Base-by-base conservation (phyloP, 768 basidiomycete species). In the Hortiboletus campestris region DNA sequence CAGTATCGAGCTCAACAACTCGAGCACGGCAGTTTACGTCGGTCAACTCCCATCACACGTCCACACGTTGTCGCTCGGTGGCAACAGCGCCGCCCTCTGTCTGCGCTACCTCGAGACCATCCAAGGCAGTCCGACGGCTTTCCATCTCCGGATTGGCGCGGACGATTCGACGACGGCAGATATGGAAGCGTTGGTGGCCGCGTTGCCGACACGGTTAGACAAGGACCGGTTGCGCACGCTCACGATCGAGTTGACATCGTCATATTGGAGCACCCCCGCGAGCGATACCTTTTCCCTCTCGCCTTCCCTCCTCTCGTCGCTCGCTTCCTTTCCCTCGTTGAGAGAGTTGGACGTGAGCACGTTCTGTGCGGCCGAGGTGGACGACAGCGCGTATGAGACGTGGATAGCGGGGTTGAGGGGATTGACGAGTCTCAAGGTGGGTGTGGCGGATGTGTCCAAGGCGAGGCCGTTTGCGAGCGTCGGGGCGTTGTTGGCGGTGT, bases 1-100 rank as follows among this genome's bases (percentile, higher is more conserved):
- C 19, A 60, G 53, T 29, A 67, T 66, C 41, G 67, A 68, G n/a
- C 63, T 68, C 46, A 68, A 68, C 44, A 64, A 68, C 17, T 64
- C 64, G 13, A 61, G 34, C 3, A 61, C 60, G 0, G 60, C 62
- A 1, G 13, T 49, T 10, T 68, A 64, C 31, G 43, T 56, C n/a
- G 67, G 67, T 20, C 51, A 31, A 1, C 51, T 68, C 19, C 64
- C 67, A 1, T 16, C 58, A 1, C 54, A 62, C 10, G 53, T 68
- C 2, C 57, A 52, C 20, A 64, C 58, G 1, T 64, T 47, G 52
- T 66, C 67, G 6, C 60, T 68, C 4, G 64, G 64, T 1, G 67
- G 60, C 0, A 68, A 64, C 42, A 68, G 56, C 22, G 63, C 67
- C 1, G 39, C 49, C 1, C 53, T 67, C 6, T 68, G 67, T 31